phyloP scores from a whole-genome alignment of 2,329 filamentous ascomycete genomes.

The Xylariomycetidae sp. region DNA sequence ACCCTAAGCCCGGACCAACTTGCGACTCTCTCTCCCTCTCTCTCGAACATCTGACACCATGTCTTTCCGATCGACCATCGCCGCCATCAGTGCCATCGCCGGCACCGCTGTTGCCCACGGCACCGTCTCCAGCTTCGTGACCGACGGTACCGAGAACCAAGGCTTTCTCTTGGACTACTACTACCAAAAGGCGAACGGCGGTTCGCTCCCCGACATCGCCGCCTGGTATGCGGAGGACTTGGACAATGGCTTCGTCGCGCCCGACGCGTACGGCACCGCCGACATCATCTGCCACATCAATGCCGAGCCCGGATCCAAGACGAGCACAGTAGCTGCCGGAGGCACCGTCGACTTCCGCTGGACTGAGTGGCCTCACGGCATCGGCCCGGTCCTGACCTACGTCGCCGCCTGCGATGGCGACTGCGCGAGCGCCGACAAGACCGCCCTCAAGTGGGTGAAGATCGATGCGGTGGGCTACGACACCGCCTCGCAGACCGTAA shows the following conservation, averaged over 20 bases:
- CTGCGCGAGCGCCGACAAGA: constrained; percentile 4
- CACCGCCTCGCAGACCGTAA: constrained; percentile 17
- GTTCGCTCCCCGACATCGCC: constrained; percentile 2
- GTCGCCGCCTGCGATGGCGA: constrained; percentile 22
- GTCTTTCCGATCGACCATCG: constrained; percentile 5
- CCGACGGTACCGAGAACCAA: constrained; percentile 9
- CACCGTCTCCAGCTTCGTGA: constrained; percentile 9
- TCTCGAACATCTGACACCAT: too few species aligned
- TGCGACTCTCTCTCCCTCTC: too few species aligned
- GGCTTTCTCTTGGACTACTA: constrained; percentile 11
- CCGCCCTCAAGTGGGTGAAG: constrained; percentile 20
- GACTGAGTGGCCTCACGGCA: constrained; percentile 26
- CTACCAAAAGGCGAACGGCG: constrained; percentile 4
- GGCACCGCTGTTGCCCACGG: constrained; percentile 5
- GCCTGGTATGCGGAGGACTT: constrained; percentile 25
- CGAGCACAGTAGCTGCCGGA: constrained; percentile 18
- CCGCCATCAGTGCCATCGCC: constrained; percentile 5
- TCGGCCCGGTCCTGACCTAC: constrained; percentile 29
- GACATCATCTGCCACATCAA: constrained; percentile 32
- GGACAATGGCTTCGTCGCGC: constrained; percentile 34
- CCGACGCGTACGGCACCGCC: constrained; percentile 20
- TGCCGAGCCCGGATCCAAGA: constrained; percentile 20
- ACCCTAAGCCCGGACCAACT: too few species aligned
- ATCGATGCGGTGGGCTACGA: constrained; percentile 23
- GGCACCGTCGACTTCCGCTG: constrained; percentile 25